Evolutionary conservation across 2,329 filamentous ascomycete genomes (phyloP).

Genomic region (Penicillium concentricum): DNA sequence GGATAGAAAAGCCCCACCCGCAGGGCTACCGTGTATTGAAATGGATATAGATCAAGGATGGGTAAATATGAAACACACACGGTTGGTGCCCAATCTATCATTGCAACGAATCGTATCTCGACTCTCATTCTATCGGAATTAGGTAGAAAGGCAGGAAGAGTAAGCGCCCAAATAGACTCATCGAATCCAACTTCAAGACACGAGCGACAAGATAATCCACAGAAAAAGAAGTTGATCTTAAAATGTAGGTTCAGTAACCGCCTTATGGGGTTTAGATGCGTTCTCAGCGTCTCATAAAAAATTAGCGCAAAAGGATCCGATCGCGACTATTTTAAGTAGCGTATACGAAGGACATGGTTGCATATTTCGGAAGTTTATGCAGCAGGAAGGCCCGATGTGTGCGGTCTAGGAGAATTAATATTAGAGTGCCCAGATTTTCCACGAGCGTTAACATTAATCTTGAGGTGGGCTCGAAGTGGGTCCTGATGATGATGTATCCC

Average conservation of each 20-base stretch:
- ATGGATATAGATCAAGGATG: constrained; percentile 1
- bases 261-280: background rate
- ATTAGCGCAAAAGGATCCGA: background rate
- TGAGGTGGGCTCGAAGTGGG: background rate
- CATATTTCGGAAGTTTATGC: background rate
- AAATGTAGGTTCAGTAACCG: background rate
- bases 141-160: background rate
- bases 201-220: background rate
- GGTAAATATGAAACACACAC: background rate
- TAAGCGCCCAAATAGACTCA: background rate
- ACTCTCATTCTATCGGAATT: background rate
- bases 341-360: background rate
- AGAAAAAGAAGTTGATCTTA: background rate
- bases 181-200: background rate
- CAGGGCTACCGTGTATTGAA: background rate
- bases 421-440: background rate
- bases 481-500: constrained; percentile 12
- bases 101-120: background rate
- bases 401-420: background rate
- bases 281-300: background rate
- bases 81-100: background rate
- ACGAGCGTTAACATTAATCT: background rate
- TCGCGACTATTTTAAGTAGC: constrained; percentile 1
- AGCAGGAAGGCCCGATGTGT: background rate
- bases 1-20: constrained; percentile 4